Percentiles rank a stretch among this genome's conserved stretches.
Conservation (phyloP, 2,329 filamentous ascomycete species). For the Aspergillus brasiliensis region DNA sequence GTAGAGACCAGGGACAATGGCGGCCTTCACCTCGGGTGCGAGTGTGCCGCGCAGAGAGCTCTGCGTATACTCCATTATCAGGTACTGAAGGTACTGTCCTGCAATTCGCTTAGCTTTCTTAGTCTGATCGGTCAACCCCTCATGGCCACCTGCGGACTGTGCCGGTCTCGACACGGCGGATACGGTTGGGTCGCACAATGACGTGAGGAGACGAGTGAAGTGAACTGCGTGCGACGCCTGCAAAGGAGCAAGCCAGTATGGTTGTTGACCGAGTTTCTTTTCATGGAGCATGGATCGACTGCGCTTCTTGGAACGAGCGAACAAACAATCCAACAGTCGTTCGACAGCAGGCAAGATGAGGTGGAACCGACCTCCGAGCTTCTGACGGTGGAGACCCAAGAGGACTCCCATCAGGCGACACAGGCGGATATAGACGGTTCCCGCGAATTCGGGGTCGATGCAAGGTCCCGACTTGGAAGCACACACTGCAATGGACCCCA, state of each 20-base stretch:
- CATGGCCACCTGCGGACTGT: slow-evolving; percentile 38
- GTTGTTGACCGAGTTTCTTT: slow-evolving; percentile 27
- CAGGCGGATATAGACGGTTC: slow-evolving; percentile 55
- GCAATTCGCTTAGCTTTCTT: slow-evolving; percentile 61
- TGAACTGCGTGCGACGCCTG: slow-evolving; percentile 49
- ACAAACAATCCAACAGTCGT: slow-evolving; percentile 57
- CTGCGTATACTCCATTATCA: slow-evolving; percentile 60
- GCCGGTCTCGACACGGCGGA: slow-evolving; percentile 52
- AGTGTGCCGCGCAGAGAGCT: slow-evolving; percentile 55
- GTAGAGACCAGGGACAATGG: slow-evolving; percentile 55
- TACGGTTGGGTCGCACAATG: slow-evolving; percentile 63
- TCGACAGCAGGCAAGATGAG: slow-evolving; percentile 59
- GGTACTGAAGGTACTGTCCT: slow-evolving; percentile 59
- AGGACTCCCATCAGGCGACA: slow-evolving; percentile 57
- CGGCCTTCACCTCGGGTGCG: slow-evolving; percentile 55
- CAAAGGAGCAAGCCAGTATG: slow-evolving; percentile 39
- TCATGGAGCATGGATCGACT: slow-evolving; percentile 30
- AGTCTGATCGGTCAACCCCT: slow-evolving; percentile 59
- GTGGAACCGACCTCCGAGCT: slow-evolving; percentile 63
- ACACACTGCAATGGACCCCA: slow-evolving; percentile 40
- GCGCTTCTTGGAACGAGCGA: slow-evolving; percentile 48
- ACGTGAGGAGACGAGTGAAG: slow-evolving; percentile 59
- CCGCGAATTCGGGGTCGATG: slow-evolving; percentile 34
- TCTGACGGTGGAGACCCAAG: slow-evolving; percentile 59
- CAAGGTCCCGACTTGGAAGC: slow-evolving; percentile 38